Evolutionary conservation across 1,284 basidiomycete species (phyloP).

Genomic region (Cutaneotrichosporon sp.): DNA sequence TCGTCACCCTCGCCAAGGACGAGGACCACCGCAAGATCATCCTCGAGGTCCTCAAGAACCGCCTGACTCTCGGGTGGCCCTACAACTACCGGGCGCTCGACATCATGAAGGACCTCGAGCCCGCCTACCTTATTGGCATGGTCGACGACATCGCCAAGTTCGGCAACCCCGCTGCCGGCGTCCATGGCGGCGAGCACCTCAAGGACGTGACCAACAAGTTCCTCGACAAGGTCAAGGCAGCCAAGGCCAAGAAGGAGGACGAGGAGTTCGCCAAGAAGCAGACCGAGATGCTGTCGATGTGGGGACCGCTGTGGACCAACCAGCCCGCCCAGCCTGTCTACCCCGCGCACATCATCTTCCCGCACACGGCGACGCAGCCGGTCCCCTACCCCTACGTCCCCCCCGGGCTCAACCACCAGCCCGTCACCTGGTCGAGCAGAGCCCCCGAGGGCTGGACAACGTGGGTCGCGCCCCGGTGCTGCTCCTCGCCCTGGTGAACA

Average conservation of each 20-base stretch:
- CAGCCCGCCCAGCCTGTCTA: constrained; percentile 1
- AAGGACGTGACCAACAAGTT: constrained; percentile 39
- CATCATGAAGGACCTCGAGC: constrained; percentile 32
- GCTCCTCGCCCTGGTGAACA: constrained; percentile 2
- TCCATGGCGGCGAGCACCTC: constrained; percentile 32
- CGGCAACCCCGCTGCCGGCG: constrained; percentile 12
- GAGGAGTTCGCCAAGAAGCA: constrained; percentile 14
- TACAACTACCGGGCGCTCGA: constrained; percentile 48
- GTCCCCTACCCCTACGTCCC: constrained; percentile 11
- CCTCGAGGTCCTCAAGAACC: constrained; percentile 38
- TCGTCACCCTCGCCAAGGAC: constrained; percentile 12
- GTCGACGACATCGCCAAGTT: constrained; percentile 33
- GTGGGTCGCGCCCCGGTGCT: constrained; percentile 11
- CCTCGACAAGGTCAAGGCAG: constrained; percentile 33
- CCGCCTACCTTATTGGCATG: constrained; percentile 24
- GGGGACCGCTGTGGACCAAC: constrained; percentile 24
- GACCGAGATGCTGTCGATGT: constrained; percentile 11
- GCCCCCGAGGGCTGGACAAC: constrained; percentile 17
- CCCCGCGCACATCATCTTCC: constrained; percentile 5
- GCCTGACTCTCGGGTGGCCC: constrained; percentile 46
- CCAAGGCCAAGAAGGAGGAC: constrained; percentile 10
- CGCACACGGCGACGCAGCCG: not conserved
- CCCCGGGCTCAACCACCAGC: not conserved
- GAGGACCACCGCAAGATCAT: constrained; percentile 40
- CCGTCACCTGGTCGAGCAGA: constrained; percentile 9